These are phyloP conservation scores for Aaosphaeria pasadenensis DNA, from an alignment of 2,329 filamentous ascomycete genomes.

Conservation along the genomic window DNA sequence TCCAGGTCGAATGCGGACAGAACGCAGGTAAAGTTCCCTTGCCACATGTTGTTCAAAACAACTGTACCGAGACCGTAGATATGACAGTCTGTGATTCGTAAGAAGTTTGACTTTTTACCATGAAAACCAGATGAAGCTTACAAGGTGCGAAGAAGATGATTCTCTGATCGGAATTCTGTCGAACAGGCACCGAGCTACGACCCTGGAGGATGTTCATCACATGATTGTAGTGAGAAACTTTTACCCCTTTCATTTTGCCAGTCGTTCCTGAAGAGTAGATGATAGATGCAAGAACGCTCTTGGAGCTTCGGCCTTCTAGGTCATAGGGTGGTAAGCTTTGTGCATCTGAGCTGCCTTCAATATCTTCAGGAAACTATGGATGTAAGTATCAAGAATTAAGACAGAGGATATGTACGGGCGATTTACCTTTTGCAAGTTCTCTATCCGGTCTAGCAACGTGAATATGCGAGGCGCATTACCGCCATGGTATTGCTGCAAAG, in stretches of 20 bases:
- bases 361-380: constrained; percentile 8
- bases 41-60: neutral
- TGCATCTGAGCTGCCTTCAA: constrained; percentile 3
- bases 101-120: constrained; percentile 1
- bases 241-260: constrained; percentile 20
- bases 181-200: constrained; percentile 12
- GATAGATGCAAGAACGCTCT: constrained; percentile 6
- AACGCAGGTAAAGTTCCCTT: neutral
- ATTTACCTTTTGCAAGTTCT: constrained; percentile 4
- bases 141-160: constrained; percentile 19
- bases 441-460: constrained; percentile 6
- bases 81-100: constrained; percentile 3
- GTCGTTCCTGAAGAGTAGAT: constrained; percentile 14
- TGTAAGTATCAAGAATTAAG: neutral
- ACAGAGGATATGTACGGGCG: no score
- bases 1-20: neutral
- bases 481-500: constrained; percentile 1
- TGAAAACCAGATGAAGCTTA: constrained; percentile 7
- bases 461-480: neutral
- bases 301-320: constrained; percentile 7
- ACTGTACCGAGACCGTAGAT: constrained; percentile 1
- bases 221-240: constrained; percentile 17
- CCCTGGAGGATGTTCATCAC: constrained; percentile 11
- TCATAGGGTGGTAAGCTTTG: constrained; percentile 6
- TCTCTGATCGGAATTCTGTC: constrained; percentile 7